These are phyloP conservation scores for Eucalyptus tenuipes DNA, from an alignment of 345 rosid species.

Conservation along the genomic window DNA sequence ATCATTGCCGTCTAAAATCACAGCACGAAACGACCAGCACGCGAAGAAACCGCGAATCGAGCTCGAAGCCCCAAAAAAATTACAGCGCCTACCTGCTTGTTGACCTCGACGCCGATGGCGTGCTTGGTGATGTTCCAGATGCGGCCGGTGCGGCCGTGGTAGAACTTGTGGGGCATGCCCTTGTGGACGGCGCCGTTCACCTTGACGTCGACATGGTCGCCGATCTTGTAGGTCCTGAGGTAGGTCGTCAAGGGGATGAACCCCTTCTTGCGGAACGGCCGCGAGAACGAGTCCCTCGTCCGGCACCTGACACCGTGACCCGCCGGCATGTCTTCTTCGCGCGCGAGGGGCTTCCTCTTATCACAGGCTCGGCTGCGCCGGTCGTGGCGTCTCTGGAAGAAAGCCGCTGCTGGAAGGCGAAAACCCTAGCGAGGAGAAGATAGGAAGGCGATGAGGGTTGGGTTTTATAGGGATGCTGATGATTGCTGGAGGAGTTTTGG, in stretches of 20 bases:
- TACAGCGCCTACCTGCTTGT: slow-evolving; percentile 43
- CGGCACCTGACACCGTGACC: slow-evolving; percentile 62
- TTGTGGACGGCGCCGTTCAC: slow-evolving; percentile 74
- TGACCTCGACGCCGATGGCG: slow-evolving; percentile 67
- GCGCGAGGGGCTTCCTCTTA: background rate
- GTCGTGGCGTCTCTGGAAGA: background rate
- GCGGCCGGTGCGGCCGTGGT: slow-evolving; percentile 74
- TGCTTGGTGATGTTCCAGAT: slow-evolving; percentile 83
- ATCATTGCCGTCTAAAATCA: background rate
- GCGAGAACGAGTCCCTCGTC: slow-evolving; percentile 51
- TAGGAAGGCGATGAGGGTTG: background rate
- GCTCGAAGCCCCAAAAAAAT: background rate
- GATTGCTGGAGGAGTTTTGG: background rate
- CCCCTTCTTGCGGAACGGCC: slow-evolving; percentile 79
- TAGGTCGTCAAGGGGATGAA: slow-evolving; percentile 59
- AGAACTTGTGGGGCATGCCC: slow-evolving; percentile 84
- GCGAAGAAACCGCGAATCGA: background rate
- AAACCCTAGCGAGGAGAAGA: background rate
- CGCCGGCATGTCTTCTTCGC: slow-evolving; percentile 40
- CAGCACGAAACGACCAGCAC: background rate
- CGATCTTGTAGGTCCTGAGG: slow-evolving; percentile 53
- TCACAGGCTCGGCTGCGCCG: background rate
- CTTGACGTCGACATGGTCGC: slow-evolving; percentile 56
- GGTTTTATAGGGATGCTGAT: background rate
- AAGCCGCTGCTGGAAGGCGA: background rate